Evolutionary conservation across 176 grass and related monocot species (phyloP), one percentile per base, ranked within the genome.

Genomic region (Eragrostis nindensis): DNA sequence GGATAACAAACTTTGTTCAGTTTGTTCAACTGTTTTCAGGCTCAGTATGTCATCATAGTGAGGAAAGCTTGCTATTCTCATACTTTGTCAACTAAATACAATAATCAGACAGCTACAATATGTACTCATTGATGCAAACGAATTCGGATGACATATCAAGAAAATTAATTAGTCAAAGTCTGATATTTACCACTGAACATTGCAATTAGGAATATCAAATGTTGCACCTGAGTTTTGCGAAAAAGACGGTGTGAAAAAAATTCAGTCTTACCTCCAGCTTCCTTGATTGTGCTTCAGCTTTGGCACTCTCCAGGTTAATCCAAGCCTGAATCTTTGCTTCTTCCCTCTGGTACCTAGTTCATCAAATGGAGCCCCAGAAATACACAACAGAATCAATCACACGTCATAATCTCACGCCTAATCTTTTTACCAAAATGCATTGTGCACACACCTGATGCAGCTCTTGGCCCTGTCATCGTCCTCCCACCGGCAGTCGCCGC

Each of bases 301-400:
- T 99, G 56, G 97, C 97, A 67, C 84, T 90, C 81, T 99, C 92
- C 66, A 99, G 91, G 81, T 96, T 99, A 64, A 99, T 79, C 97
- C 93, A 99, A 36, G 97, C 97, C 67, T 90, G 90, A 76, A 99
- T 93, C 77, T 95, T 95, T 41, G 97, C 97, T 71, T 93, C 97
- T 85, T 99, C 97, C 78, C 93, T 90, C 69, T 99, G 97, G 76
- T 99, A 99, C 80, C 96, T 99, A 74, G 41, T 38, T 26, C 12
- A 62, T 22, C 45, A 40, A 59, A 61, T 5, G 8, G 41, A 86
- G 32, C 26, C 56, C 73, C 82, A 77, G 6, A 47, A 54, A 72
- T 68, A 65, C 19, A 83, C 54, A 74, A 49, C 7, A 18, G 40
- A 53, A 30, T 81, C 67, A 65, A n/a, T 6, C 5, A 52, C 3